Evolutionary conservation across 2,329 filamentous ascomycete genomes (phyloP).

Genomic region (Ceratocystiopsis minuta): DNA sequence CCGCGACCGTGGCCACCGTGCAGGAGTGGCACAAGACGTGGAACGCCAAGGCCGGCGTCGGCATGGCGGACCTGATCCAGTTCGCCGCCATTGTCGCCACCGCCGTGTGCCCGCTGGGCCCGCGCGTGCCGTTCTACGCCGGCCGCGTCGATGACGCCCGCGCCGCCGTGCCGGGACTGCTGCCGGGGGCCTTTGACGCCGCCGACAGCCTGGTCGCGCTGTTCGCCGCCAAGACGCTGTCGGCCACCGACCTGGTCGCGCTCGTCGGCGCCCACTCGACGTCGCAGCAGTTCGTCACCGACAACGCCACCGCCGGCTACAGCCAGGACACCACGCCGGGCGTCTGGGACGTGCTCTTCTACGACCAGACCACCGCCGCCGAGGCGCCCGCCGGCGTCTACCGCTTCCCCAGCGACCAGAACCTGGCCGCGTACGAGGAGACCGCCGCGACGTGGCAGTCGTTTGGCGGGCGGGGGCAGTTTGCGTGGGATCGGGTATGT

Average conservation of each 20-base stretch:
- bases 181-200: constrained; percentile 19
- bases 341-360: constrained; percentile 32
- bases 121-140: constrained; percentile 26
- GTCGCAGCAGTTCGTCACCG: constrained; percentile 27
- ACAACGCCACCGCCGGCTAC: constrained; percentile 18
- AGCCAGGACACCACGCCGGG: constrained; percentile 29
- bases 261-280: constrained; percentile 35
- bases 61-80: constrained; percentile 34
- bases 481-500: constrained; percentile 22
- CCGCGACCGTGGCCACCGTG: constrained; percentile 20
- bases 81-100: constrained; percentile 28
- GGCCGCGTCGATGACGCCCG: constrained; percentile 25
- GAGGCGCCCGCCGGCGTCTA: constrained; percentile 17
- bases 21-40: constrained; percentile 21
- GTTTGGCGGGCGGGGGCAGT: constrained; percentile 18
- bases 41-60: constrained; percentile 17
- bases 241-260: constrained; percentile 29
- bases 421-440: constrained; percentile 19
- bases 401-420: constrained; percentile 24
- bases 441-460: constrained; percentile 20
- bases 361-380: constrained; percentile 19
- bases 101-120: constrained; percentile 31
- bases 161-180: constrained; percentile 16
- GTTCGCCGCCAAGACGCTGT: constrained; percentile 32
- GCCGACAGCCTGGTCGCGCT: constrained; percentile 25